Conservation (phyloP, 192 early-diverging fungal species). For the Podila clonocystis region DNA sequence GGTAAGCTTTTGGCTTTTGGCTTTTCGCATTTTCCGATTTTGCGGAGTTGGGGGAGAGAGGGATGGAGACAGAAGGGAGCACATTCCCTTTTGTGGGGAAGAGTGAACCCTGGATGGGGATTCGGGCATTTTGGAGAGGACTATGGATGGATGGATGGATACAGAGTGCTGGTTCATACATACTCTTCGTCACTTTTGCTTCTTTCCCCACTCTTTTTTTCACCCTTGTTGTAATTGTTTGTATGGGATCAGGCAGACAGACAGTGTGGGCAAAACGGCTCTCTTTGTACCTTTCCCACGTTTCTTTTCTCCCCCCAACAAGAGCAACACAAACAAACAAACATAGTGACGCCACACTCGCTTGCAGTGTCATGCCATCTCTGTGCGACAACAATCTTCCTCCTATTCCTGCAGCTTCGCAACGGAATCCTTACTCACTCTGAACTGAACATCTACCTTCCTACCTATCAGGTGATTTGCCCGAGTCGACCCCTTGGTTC, state of each 20-base stretch:
- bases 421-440: too few species aligned
- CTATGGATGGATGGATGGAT: background rate
- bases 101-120: too few species aligned
- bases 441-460: background rate
- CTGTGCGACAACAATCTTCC: too few species aligned
- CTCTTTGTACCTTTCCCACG: too few species aligned
- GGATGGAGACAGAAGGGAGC: too few species aligned
- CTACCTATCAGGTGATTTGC: constrained; percentile 10
- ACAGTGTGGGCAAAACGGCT: background rate
- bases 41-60: too few species aligned
- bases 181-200: background rate
- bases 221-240: background rate
- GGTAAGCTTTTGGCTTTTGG: constrained; percentile 24
- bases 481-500: constrained; percentile 86
- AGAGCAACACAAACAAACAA: background rate
- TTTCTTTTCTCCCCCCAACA: background rate
- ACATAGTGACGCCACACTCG: background rate
- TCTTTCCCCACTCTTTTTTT: constrained; percentile 1
- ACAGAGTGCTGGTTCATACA: background rate
- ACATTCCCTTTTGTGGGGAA: too few species aligned
- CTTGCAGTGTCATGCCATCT: too few species aligned
- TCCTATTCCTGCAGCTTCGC: too few species aligned
- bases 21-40: background rate
- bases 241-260: background rate
- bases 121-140: too few species aligned